Conservation (phyloP, 176 grass and related monocot species). For the Oryza rufipogon region DNA sequence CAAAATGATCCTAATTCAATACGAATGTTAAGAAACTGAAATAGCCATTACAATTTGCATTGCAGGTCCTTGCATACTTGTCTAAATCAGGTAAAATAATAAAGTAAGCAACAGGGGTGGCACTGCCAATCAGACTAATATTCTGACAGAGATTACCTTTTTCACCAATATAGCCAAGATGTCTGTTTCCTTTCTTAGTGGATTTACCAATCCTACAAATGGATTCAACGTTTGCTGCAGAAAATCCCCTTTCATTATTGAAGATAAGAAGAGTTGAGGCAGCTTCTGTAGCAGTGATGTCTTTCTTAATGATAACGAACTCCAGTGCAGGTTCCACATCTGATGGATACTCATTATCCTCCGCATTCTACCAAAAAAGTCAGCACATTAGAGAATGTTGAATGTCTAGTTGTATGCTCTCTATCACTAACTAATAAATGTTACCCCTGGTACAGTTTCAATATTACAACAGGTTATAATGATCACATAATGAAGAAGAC, state of each 20-base stretch:
- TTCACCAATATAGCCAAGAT: slow-evolving; percentile 67
- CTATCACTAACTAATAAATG: too few species aligned
- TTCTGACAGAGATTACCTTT: slow-evolving; percentile 48
- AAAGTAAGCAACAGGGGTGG: not conserved
- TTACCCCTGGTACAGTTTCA: too few species aligned
- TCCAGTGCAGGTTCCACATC: slow-evolving; percentile 58
- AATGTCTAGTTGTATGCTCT: too few species aligned
- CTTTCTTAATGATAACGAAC: slow-evolving; percentile 56
- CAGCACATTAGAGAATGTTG: too few species aligned
- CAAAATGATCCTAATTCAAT: too few species aligned
- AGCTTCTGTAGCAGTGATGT: slow-evolving; percentile 58
- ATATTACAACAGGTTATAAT: too few species aligned
- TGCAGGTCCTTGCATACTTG: too few species aligned
- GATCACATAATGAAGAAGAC: too few species aligned
- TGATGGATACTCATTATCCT: slow-evolving; percentile 65
- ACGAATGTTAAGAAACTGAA: too few species aligned
- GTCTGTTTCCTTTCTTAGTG: slow-evolving; percentile 61
- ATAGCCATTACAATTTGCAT: too few species aligned
- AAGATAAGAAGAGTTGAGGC: slow-evolving; percentile 62
- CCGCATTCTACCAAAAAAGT: slow-evolving; percentile 53
- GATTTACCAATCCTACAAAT: slow-evolving; percentile 66
- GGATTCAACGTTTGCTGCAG: slow-evolving; percentile 55
- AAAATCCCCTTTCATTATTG: slow-evolving; percentile 74
- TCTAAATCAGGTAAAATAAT: too few species aligned
- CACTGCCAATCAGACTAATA: not conserved